These are phyloP conservation scores for Spergularia azorica DNA, from an alignment of 179 eudicot species.

Conservation along the genomic window DNA sequence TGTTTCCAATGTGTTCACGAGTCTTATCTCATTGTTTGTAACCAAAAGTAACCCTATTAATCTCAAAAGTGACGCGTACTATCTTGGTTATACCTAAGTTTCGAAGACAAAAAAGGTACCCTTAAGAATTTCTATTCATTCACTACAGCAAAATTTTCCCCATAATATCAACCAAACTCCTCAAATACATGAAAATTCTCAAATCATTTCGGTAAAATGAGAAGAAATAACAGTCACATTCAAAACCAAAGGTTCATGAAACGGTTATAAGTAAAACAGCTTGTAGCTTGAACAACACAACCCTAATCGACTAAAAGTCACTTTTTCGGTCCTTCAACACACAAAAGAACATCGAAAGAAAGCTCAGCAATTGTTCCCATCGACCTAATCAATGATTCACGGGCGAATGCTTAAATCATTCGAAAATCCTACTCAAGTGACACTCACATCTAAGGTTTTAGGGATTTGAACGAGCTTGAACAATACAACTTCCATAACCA, in stretches of 20 bases:
- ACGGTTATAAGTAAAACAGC: not conserved
- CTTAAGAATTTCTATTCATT: too few relatives aligned
- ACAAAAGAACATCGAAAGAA: not conserved
- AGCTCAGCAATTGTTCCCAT: not conserved
- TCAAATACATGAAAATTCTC: too few relatives aligned
- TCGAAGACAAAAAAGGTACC: too few relatives aligned
- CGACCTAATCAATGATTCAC: not conserved
- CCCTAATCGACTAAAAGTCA: not conserved
- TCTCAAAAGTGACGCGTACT: too few relatives aligned
- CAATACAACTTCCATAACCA: too few relatives aligned
- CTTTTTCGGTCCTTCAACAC: not conserved
- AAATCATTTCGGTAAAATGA: not conserved
- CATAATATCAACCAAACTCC: not conserved
- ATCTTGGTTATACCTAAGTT: too few relatives aligned
- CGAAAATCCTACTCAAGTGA: not conserved
- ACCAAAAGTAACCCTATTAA: not conserved
- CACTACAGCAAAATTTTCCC: too few relatives aligned
- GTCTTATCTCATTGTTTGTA: not conserved
- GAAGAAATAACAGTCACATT: not conserved
- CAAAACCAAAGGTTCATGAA: not conserved
- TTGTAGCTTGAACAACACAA: not conserved
- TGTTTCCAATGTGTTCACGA: not conserved
- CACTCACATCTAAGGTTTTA: too few relatives aligned
- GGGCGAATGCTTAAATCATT: not conserved
- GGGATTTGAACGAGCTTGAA: too few relatives aligned